Base-by-base conservation (phyloP, 1,139 yeast genomes). In the Lodderomyces oxycetoniae region DNA sequence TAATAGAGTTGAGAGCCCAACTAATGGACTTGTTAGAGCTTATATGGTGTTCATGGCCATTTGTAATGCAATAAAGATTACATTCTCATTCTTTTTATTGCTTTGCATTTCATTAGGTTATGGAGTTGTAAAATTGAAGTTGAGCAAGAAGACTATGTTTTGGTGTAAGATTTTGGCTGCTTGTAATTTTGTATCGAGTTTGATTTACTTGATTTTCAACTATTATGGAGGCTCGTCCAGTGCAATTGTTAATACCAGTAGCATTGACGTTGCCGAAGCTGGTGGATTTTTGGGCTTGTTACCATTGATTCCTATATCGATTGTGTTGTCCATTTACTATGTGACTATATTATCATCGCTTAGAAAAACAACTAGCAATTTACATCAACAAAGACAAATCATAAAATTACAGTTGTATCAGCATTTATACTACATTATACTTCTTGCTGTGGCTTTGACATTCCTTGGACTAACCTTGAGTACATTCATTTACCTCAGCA, bases 341-440 rank as follows among this genome's bases (percentile, higher is more conserved):
- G 69, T 84, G 34, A 65, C 83, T 63, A 83, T 85, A 32, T 66
- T 93, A 50, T 67, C 78, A 32, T 75, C 95, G 1, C 72, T 91
- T 52, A 74, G 83, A 26, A 70, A 71, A 36, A 91, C 97, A 2
- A 82, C 88, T 27, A 74, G 76, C 37, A 73, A 74, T 40, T 68
- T 93, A 49, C 79, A 72, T 44, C 80, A 86, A 46, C 95, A 91
- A 59, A 83, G 94, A 59, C 98, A 93, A 66, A 72, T 85, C 38
- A 91, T 91, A 47, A 93, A 93, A 62, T 77, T 91, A 46, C 75
- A 75, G 44, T 84, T 93, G 79, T 93, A 91, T 70, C 80, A 75
- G 50, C 77, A 71, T 44, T 68, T 93, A 41, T 82, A 91, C 69
- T 67, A 79, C 41, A 73, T 89, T 41, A 77, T 93, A 28, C 74